phyloP scores from a whole-genome alignment of 2,329 filamentous ascomycete genomes.

The Cercospora janseana region DNA sequence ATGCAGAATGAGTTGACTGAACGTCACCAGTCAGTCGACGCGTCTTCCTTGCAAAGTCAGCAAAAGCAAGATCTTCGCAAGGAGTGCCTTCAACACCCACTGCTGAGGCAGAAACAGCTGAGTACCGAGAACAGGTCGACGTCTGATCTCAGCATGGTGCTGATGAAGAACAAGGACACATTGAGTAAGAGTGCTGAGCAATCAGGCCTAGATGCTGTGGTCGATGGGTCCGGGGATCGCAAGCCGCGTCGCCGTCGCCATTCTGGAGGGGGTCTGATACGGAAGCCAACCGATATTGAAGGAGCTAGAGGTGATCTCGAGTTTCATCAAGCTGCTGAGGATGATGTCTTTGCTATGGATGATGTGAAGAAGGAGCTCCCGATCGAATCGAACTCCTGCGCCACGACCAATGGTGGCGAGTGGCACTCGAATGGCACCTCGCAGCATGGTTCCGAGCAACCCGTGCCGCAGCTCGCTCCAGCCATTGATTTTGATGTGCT shows the following conservation, averaged over 20 bases:
- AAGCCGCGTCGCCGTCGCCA: conserved; percentile 62
- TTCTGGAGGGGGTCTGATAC: conserved; percentile 79
- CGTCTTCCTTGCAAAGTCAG: conserved; percentile 16
- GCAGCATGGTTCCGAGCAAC: not conserved
- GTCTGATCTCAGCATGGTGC: conserved; percentile 28
- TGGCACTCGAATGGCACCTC: not conserved
- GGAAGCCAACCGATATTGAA: conserved; percentile 66
- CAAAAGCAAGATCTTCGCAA: conserved; percentile 1
- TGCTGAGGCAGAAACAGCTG: conserved; percentile 36
- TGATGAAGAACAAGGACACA: conserved; percentile 22
- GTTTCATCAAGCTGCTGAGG: conserved; percentile 76
- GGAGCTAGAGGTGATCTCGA: conserved; percentile 71
- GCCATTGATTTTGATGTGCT: conserved; percentile 33
- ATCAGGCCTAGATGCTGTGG: conserved; percentile 22
- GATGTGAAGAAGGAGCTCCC: conserved; percentile 39
- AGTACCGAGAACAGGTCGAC: conserved; percentile 24
- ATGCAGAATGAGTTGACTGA: conserved; percentile 33
- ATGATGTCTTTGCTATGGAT: conserved; percentile 68
- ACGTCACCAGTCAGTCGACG: conserved; percentile 31
- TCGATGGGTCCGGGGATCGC: not conserved
- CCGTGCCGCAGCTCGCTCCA: conserved; percentile 28
- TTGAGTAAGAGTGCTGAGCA: conserved; percentile 36
- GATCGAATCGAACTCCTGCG: conserved; percentile 2
- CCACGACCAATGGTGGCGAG: not conserved
- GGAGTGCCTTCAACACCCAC: conserved; percentile 42